These are phyloP conservation scores for Aleurites moluccanus DNA, from an alignment of 441 rosid genomes.

Conservation along the genomic window DNA sequence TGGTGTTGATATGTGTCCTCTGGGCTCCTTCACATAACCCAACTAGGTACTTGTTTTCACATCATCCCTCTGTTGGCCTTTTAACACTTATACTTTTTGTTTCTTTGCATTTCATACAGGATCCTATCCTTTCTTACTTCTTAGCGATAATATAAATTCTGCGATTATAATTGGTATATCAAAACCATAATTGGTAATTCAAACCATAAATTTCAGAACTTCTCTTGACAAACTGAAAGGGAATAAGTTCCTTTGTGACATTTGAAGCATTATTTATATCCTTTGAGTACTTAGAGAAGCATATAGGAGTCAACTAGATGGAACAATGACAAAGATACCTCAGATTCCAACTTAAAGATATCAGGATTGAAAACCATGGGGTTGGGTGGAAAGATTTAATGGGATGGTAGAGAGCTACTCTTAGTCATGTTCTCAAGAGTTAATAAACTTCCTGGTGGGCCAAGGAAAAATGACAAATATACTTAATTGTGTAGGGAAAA, in stretches of 20 bases:
- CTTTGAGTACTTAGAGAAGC: not conserved
- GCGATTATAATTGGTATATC: not conserved
- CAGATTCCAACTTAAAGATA: not conserved
- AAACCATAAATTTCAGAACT: not conserved
- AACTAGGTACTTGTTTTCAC: conserved; percentile 57
- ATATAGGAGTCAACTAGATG: too few relatives aligned
- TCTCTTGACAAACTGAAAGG: not conserved
- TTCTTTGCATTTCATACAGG: not conserved
- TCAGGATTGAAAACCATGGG: not conserved
- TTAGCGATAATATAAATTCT: not conserved
- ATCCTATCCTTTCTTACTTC: not conserved
- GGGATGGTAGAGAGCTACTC: not conserved
- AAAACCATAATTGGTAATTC: not conserved
- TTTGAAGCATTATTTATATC: conserved; percentile 3
- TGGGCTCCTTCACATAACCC: conserved; percentile 95
- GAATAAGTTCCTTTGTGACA: not conserved
- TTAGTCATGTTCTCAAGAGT: not conserved
- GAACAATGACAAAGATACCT: not conserved
- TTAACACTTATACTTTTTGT: conserved; percentile 14
- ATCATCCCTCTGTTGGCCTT: conserved; percentile 6
- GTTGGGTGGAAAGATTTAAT: not conserved
- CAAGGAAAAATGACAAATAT: too few relatives aligned
- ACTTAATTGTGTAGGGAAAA: too few relatives aligned
- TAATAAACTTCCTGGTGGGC: not conserved
- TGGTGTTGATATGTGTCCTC: conserved; percentile 77